Conservation (phyloP, 768 basidiomycete genomes). For the Leucocoprinus birnbaumii region DNA sequence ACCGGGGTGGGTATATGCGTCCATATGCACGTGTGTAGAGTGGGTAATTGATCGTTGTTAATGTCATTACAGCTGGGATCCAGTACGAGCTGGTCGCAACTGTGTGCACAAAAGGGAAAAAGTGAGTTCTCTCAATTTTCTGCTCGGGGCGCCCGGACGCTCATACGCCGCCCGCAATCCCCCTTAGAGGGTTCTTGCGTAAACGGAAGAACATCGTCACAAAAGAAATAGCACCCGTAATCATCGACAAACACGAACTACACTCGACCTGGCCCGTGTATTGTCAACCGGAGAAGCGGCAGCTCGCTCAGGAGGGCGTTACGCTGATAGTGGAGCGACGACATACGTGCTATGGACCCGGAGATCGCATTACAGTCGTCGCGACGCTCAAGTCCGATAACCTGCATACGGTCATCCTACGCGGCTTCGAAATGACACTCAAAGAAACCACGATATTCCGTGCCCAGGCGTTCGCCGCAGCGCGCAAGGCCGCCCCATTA, state of each 20-base stretch:
- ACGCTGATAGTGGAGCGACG: constrained; percentile 74
- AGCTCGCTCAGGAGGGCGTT: constrained; percentile 62
- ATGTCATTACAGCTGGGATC: constrained; percentile 60
- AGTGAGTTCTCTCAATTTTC: constrained; percentile 38
- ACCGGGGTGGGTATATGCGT: constrained; percentile 46
- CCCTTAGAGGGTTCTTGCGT: constrained; percentile 74
- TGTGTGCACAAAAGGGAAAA: constrained; percentile 84
- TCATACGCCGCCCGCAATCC: neutral
- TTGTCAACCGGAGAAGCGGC: constrained; percentile 72
- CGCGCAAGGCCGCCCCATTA: constrained; percentile 60
- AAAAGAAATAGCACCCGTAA: constrained; percentile 66
- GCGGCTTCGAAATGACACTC: constrained; percentile 80
- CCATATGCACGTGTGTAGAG: neutral
- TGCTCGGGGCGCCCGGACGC: neutral
- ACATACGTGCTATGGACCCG: constrained; percentile 82
- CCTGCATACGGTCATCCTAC: constrained; percentile 65
- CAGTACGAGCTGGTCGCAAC: constrained; percentile 89
- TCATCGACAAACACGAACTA: constrained; percentile 91
- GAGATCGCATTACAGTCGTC: constrained; percentile 71
- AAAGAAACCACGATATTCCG: constrained; percentile 76
- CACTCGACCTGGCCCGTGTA: constrained; percentile 95
- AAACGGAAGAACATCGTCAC: constrained; percentile 70
- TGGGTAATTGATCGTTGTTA: constrained; percentile 1
- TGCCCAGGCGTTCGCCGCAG: constrained; percentile 50
- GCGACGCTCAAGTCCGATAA: constrained; percentile 74